These are phyloP conservation scores for Tolypocladium ovalisporum DNA, from an alignment of 2,329 filamentous ascomycete genomes.

Conservation along the genomic window DNA sequence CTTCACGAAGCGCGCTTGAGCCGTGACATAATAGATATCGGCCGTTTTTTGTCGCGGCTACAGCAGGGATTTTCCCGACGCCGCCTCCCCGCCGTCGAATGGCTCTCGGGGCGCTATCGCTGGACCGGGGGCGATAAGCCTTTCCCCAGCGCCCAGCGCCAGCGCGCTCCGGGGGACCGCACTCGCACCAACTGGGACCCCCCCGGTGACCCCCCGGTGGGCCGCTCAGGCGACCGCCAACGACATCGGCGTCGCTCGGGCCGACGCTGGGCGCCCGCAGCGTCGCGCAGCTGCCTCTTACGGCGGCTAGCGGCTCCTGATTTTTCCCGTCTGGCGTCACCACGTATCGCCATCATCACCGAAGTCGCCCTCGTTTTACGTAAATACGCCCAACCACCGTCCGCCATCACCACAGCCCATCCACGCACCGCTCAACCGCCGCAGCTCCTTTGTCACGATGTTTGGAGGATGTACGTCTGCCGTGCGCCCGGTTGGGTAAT, in stretches of 20 bases:
- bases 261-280: constrained; percentile 6
- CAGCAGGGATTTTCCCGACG: neutral
- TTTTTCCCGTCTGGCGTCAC: neutral
- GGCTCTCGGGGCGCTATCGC: neutral
- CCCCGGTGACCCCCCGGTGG: neutral
- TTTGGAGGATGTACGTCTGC: constrained; percentile 29
- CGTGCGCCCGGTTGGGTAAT: constrained; percentile 2
- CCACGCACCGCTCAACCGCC: neutral
- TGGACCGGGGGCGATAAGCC: neutral
- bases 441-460: constrained; percentile 8
- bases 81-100: neutral
- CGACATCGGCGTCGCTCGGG: constrained; percentile 9
- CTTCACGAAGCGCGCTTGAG: neutral
- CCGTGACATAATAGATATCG: neutral
- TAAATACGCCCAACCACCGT: constrained; percentile 4
- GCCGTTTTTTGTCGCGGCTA: neutral
- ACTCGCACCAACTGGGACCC: neutral
- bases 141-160: neutral
- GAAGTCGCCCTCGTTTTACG: constrained; percentile 12
- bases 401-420: neutral
- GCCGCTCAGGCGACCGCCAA: constrained; percentile 1
- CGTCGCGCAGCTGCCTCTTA: constrained; percentile 5
- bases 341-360: neutral
- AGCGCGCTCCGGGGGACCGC: neutral
- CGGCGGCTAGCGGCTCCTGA: constrained; percentile 1